These are phyloP conservation scores for Mycena rosella DNA, from an alignment of 768 basidiomycete species.

Conservation along the genomic window DNA sequence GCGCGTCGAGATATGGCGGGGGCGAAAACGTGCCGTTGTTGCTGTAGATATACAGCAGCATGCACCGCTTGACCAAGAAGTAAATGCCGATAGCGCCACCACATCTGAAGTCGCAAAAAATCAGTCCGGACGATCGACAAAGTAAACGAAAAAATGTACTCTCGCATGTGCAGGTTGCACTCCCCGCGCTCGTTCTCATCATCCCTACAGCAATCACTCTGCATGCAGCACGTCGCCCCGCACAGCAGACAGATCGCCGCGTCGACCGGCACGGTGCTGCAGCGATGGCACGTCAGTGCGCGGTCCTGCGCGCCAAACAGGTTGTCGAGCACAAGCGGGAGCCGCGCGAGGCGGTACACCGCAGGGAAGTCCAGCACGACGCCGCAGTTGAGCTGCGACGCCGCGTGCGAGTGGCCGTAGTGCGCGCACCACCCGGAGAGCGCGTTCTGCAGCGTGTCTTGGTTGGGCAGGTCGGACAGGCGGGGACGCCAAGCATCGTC, in stretches of 20 bases:
- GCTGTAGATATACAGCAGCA: conserved; percentile 89
- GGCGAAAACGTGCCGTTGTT: conserved; percentile 90
- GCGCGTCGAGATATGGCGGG: conserved; percentile 93
- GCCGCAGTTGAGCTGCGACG: conserved; percentile 83
- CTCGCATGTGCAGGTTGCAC: conserved; percentile 95
- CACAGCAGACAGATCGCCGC: conserved; percentile 95
- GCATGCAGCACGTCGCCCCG: conserved; percentile 88
- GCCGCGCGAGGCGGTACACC: conserved; percentile 83
- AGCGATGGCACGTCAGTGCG: conserved; percentile 79
- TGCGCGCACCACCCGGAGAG: conserved; percentile 92
- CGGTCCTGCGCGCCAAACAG: conserved; percentile 84
- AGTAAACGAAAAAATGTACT: conserved; percentile 67
- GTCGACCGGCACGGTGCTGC: conserved; percentile 83
- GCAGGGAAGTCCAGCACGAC: conserved; percentile 86
- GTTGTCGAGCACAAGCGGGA: conserved; percentile 87
- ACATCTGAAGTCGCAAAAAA: conserved; percentile 68
- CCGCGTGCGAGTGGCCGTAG: conserved; percentile 84
- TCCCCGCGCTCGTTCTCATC: conserved; percentile 79
- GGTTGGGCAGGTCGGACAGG: conserved; percentile 83
- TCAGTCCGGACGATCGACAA: conserved; percentile 5
- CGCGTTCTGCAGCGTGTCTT: conserved; percentile 91
- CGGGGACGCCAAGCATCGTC: conserved; percentile 80
- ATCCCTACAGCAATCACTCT: conserved; percentile 93
- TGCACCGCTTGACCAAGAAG: conserved; percentile 92
- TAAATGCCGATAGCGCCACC: conserved; percentile 91